Evolutionary conservation across 805 yeast species (phyloP).

Genomic region (Myxozyma vanderwaltii): DNA sequence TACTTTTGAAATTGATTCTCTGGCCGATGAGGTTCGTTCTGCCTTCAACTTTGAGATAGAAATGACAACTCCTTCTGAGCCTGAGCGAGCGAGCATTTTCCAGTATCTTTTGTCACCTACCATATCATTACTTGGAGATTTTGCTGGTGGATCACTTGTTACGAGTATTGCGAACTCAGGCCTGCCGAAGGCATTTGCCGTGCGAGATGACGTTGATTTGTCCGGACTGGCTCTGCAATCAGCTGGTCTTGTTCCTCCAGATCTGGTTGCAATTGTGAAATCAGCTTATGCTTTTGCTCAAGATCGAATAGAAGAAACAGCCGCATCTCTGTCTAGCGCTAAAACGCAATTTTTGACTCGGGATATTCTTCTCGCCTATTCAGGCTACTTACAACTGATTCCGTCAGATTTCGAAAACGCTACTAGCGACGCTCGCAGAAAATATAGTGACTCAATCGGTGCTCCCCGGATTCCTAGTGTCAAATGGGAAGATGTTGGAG

Average conservation of each 20-base stretch:
- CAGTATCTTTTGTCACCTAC: slow-evolving; percentile 46
- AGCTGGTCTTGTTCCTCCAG: slow-evolving; percentile 90
- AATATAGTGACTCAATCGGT: slow-evolving; percentile 91
- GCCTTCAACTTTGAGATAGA: slow-evolving; percentile 75
- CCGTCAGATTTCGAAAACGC: slow-evolving; percentile 69
- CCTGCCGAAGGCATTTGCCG: slow-evolving; percentile 35
- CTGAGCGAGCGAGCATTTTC: slow-evolving; percentile 69
- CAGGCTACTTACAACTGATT: slow-evolving; percentile 56
- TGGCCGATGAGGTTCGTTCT: slow-evolving; percentile 67
- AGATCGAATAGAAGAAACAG: slow-evolving; percentile 48
- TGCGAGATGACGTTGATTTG: slow-evolving; percentile 56
- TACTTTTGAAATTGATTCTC: slow-evolving; percentile 63
- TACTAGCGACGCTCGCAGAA: slow-evolving; percentile 78
- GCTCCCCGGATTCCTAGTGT: slow-evolving; percentile 96
- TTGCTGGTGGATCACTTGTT: not conserved
- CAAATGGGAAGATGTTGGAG: slow-evolving; percentile 97
- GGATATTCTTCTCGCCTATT: slow-evolving; percentile 51
- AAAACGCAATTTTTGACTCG: slow-evolving; percentile 28
- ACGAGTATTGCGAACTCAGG: not conserved
- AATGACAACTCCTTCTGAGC: slow-evolving; percentile 75
- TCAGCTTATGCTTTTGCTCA: slow-evolving; percentile 63
- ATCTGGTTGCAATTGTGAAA: slow-evolving; percentile 68
- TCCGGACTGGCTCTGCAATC: slow-evolving; percentile 73
- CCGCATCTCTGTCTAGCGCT: slow-evolving; percentile 16
- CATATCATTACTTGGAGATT: not conserved